A percentile compares a stretch with the other conserved stretches of the same genome.
These are phyloP conservation scores for Dactylellina leptospora DNA, from an alignment of 2,329 filamentous ascomycete genomes.

Conservation along the genomic window DNA sequence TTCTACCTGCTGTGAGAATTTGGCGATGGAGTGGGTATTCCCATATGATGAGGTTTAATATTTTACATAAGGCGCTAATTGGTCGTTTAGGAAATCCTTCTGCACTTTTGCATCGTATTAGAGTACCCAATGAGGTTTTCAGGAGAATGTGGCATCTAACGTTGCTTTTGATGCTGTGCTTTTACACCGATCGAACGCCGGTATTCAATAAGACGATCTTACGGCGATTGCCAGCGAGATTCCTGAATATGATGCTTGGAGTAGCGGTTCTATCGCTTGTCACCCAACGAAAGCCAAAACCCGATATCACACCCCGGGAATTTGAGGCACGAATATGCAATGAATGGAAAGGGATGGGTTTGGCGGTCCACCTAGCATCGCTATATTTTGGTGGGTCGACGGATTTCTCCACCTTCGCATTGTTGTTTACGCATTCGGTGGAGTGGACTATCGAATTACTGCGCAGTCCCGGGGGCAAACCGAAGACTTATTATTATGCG, in stretches of 20 bases:
- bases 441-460: slow-evolving; percentile 71
- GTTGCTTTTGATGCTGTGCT: slow-evolving; percentile 63
- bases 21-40: slow-evolving; percentile 20
- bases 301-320: slow-evolving; percentile 57
- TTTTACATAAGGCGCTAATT: background rate
- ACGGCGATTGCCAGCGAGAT: slow-evolving; percentile 60
- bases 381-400: slow-evolving; percentile 67
- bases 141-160: slow-evolving; percentile 54
- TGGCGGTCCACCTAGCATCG: slow-evolving; percentile 67
- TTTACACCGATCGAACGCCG: slow-evolving; percentile 67
- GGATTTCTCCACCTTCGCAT: slow-evolving; percentile 65
- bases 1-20: slow-evolving; percentile 42
- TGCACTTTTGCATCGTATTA: slow-evolving; percentile 12
- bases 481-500: slow-evolving; percentile 66
- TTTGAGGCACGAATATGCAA: slow-evolving; percentile 68
- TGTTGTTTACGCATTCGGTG: slow-evolving; percentile 70
- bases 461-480: slow-evolving; percentile 62
- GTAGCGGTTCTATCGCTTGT: slow-evolving; percentile 57
- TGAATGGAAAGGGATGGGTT: slow-evolving; percentile 75
- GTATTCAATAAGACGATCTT: slow-evolving; percentile 66
- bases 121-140: background rate
- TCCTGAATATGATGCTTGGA: slow-evolving; percentile 58
- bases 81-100: background rate
- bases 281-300: slow-evolving; percentile 40
- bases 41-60: background rate